Evolutionary conservation across 345 rosid genomes (phyloP).

Genomic region (Bretschneidera sinensis): DNA sequence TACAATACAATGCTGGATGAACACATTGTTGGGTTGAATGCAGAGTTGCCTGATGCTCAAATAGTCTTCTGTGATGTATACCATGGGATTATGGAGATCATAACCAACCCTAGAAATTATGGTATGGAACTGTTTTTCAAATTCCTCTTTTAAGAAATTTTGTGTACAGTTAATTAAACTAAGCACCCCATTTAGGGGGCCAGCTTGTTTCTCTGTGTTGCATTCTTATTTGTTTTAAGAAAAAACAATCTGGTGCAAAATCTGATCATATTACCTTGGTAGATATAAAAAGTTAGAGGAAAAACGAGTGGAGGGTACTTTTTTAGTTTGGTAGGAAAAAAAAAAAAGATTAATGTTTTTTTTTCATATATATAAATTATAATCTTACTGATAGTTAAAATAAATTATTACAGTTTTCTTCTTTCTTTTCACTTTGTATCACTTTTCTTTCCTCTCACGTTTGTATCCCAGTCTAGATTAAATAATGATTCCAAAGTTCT

Average conservation of each 20-base stretch:
- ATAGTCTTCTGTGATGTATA: constrained; percentile 51
- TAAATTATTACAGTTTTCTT: too few species aligned
- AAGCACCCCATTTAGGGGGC: not conserved
- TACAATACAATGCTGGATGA: constrained; percentile 42
- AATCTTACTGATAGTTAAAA: too few species aligned
- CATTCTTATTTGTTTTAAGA: not conserved
- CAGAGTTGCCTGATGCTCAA: constrained; percentile 34
- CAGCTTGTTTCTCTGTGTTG: not conserved
- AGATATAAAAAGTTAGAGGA: too few species aligned
- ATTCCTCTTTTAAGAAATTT: not conserved
- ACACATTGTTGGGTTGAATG: constrained; percentile 30
- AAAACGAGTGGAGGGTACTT: too few species aligned
- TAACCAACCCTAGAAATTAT: constrained; percentile 28
- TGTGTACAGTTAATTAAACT: not conserved
- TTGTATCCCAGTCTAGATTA: too few species aligned
- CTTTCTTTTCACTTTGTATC: not conserved
- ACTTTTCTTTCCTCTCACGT: not conserved
- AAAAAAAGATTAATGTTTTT: too few species aligned
- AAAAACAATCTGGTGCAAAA: not conserved
- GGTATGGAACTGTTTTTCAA: constrained; percentile 27
- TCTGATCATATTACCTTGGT: not conserved
- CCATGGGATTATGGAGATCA: constrained; percentile 46
- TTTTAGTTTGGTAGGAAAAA: too few species aligned
- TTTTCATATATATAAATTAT: too few species aligned
- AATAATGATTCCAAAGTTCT: too few species aligned